Base-by-base conservation (phyloP, 352 stramenopile genomes). In the Pseudoperonospora humuli region DNA sequence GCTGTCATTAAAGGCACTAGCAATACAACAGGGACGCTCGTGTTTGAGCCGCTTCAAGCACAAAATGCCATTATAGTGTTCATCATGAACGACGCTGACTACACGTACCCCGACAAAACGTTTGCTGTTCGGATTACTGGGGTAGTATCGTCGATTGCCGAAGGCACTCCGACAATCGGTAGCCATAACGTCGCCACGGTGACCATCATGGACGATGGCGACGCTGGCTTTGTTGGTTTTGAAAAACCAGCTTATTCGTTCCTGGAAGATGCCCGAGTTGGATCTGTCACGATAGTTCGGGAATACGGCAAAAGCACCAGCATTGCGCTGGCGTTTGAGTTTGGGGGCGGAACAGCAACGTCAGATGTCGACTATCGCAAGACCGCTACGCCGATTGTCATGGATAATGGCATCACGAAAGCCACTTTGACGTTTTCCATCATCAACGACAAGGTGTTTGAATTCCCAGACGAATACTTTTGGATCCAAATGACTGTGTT, bases 161-260 rank as follows among this genome's bases (percentile, higher is more conserved):
- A 47, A 8, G 29, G 45, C 1, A 17, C 31, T 7, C 64, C 69
- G 1, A 66, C 32, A 9, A 50, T 86, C 14, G 71, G 71, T n/a
- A 45, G 9, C 1, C 78, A 67, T 20, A 48, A n/a, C 13, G 39
- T 48, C 0, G 26, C 44, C 11, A 53, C 23, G 1, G 67, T 87
- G 17, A 68, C 55, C 1, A 80, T 87, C 38, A n/a, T 74, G 0
- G 75, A 87, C 33, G 75, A 84, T 41, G 73, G 63, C 0, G 72
- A 84, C 34, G 72, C 75, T 26, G 75, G 75, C 0, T 67, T 63
- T 19, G 37, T 87, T 2, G 65, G 60, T 21, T 84, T 87, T 47
- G 51, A 62, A 0, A 50, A 48, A 3, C 11, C 45, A 2, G 18
- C 3, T 1, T 78, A 68, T 25, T 31, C 13, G 0, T 59, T 87